A percentile compares a stretch with the other conserved stretches of the same genome.
These are phyloP conservation scores for Botrytis elliptica DNA, from an alignment of 2,329 filamentous ascomycete species.

Conservation along the genomic window DNA sequence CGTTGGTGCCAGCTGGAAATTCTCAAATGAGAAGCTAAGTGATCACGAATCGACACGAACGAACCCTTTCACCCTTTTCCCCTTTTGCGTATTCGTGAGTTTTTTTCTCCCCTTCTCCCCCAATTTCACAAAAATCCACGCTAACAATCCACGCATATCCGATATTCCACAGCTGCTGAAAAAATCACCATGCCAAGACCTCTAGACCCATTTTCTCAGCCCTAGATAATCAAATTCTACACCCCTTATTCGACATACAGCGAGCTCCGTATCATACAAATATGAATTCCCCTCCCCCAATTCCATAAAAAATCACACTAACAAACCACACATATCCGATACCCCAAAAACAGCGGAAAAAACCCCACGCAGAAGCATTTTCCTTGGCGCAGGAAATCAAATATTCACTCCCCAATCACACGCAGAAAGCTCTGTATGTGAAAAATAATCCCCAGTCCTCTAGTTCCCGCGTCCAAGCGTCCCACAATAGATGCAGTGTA, in stretches of 20 bases:
- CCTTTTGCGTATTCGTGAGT: background rate
- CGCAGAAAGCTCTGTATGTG: too few species aligned
- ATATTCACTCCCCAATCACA: too few species aligned
- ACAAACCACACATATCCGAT: too few species aligned
- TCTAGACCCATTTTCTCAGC: background rate
- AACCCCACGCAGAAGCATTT: too few species aligned
- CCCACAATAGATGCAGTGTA: too few species aligned
- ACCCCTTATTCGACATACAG: fast-evolving
- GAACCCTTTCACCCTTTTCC: background rate
- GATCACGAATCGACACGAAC: slow-evolving; percentile 4
- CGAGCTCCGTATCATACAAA: background rate
- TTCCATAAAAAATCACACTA: too few species aligned
- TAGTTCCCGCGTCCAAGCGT: too few species aligned
- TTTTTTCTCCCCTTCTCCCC: background rate
- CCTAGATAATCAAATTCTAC: fast-evolving
- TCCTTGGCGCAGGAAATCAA: fast-evolving
- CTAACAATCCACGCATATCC: background rate
- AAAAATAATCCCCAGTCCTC: too few species aligned
- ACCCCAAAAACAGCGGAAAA: too few species aligned
- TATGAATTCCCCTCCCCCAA: too few species aligned
- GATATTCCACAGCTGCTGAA: background rate
- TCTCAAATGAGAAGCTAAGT: slow-evolving; percentile 8
- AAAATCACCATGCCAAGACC: background rate
- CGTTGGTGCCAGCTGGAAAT: slow-evolving; percentile 11
- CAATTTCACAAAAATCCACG: fast-evolving